phyloP scores from a whole-genome alignment of 2,329 filamentous ascomycete genomes.

The Pseudocercospora macadamiae region DNA sequence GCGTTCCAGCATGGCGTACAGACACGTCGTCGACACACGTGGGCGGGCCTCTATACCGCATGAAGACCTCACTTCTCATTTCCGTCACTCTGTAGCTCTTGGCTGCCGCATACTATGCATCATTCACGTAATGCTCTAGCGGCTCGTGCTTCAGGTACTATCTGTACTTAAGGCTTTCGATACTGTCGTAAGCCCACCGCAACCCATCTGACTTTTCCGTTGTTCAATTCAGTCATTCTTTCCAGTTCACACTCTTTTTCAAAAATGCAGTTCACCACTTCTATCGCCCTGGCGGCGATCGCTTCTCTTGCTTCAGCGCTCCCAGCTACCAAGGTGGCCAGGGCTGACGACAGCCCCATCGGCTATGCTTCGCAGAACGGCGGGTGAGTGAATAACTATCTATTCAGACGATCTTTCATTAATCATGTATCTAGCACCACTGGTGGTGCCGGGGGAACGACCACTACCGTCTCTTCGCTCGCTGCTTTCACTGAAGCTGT shows the following conservation, averaged over 20 bases:
- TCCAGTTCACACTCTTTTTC: conserved; percentile 8
- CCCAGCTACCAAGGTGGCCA: conserved; percentile 18
- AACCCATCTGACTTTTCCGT: conserved; percentile 1
- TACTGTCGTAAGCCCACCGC: background rate
- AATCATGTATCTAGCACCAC: conserved; percentile 40
- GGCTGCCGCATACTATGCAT: background rate
- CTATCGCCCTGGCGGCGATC: conserved; percentile 33
- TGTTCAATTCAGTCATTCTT: conserved; percentile 10
- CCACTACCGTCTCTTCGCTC: conserved; percentile 52
- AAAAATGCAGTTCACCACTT: conserved; percentile 20
- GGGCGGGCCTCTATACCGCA: background rate
- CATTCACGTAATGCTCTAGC: background rate
- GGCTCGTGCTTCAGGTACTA: background rate
- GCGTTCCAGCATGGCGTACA: conserved; percentile 2
- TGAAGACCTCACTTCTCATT: conserved; percentile 7
- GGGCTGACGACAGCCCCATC: conserved; percentile 21
- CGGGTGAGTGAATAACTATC: conserved; percentile 27
- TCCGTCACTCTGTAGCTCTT: conserved; percentile 4
- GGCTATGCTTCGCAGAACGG: conserved; percentile 36
- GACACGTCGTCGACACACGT: background rate
- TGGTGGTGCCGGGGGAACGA: conserved; percentile 50
- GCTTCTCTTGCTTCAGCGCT: conserved; percentile 27
- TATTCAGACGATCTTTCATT: too few species aligned
- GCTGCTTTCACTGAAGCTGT: conserved; percentile 46
- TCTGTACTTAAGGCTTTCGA: background rate